A percentile compares a stretch with the other conserved stretches of the same genome.
Conservation (phyloP, 305 asterid genomes). For the Lippia alba region DNA sequence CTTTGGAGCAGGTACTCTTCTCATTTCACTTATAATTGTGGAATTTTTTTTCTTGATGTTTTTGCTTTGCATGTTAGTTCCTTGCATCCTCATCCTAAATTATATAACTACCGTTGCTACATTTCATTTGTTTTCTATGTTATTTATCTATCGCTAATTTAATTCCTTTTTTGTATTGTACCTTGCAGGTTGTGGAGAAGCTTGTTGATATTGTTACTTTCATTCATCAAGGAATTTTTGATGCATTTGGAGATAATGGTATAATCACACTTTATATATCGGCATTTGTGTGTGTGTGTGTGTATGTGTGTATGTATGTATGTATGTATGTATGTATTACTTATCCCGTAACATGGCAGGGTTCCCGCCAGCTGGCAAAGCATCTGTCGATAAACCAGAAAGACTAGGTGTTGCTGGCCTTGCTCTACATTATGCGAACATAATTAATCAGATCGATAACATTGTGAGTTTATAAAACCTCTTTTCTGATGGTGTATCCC, state of each 20-base stretch:
- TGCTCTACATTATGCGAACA: slow-evolving; percentile 80
- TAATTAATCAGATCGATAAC: slow-evolving; percentile 74
- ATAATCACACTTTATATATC: not conserved
- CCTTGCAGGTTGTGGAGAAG: slow-evolving; percentile 49
- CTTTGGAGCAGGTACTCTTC: slow-evolving; percentile 71
- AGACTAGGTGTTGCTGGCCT: slow-evolving; percentile 80
- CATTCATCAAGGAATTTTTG: slow-evolving; percentile 48
- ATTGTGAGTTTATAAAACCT: slow-evolving; percentile 52
- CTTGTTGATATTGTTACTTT: slow-evolving; percentile 51
- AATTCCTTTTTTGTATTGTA: not conserved
- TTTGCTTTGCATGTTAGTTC: not conserved
- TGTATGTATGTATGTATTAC: not conserved
- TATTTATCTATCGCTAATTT: too few relatives aligned
- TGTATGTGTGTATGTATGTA: not conserved
- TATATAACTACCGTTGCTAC: not conserved
- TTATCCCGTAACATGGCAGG: slow-evolving; percentile 41
- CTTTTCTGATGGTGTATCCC: not conserved
- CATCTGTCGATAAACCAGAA: slow-evolving; percentile 47
- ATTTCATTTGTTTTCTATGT: too few relatives aligned
- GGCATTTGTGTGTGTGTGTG: not conserved
- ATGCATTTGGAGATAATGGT: slow-evolving; percentile 45
- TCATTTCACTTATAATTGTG: not conserved
- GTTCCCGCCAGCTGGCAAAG: slow-evolving; percentile 41
- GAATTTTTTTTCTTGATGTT: not conserved
- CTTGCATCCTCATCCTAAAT: not conserved